phyloP scores from a whole-genome alignment of 169 alveolate genomes.

The Miamiensis avidus region DNA sequence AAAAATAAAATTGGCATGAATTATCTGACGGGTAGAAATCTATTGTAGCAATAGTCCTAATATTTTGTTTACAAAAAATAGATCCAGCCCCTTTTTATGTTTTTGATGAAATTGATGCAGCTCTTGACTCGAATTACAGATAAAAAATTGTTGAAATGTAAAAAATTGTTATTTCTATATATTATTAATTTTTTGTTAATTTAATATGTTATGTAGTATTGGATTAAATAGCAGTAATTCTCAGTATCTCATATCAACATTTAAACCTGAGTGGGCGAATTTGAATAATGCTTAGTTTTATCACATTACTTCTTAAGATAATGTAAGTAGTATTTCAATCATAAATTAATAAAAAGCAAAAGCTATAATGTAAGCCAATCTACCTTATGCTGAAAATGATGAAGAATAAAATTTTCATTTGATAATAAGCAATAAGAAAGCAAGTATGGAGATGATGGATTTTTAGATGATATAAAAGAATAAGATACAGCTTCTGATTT shows the following conservation, averaged over 20 bases:
- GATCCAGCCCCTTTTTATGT: conserved; percentile 86
- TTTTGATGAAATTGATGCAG: conserved; percentile 85
- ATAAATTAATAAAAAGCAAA: background rate
- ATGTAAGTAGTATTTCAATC: background rate
- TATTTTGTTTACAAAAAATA: conserved; percentile 70
- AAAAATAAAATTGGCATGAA: background rate
- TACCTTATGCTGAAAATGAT: background rate
- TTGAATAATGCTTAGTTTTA: background rate
- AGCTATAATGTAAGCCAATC: background rate
- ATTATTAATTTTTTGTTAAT: too few species aligned
- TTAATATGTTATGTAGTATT: background rate
- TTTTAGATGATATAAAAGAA: too few species aligned
- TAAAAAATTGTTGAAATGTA: background rate
- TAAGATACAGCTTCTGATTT: too few species aligned
- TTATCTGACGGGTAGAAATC: conserved; percentile 71
- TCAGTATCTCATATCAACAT: background rate
- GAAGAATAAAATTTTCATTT: too few species aligned
- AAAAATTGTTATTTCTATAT: too few species aligned
- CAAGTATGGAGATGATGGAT: too few species aligned
- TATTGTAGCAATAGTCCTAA: conserved; percentile 77
- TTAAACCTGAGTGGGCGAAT: background rate
- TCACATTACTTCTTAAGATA: background rate
- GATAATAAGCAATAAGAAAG: too few species aligned
- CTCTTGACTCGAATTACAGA: conserved; percentile 73
- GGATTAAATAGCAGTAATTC: background rate